These are phyloP conservation scores for Tuber borchii DNA, from an alignment of 495 filamentous ascomycete genomes.

Conservation along the genomic window DNA sequence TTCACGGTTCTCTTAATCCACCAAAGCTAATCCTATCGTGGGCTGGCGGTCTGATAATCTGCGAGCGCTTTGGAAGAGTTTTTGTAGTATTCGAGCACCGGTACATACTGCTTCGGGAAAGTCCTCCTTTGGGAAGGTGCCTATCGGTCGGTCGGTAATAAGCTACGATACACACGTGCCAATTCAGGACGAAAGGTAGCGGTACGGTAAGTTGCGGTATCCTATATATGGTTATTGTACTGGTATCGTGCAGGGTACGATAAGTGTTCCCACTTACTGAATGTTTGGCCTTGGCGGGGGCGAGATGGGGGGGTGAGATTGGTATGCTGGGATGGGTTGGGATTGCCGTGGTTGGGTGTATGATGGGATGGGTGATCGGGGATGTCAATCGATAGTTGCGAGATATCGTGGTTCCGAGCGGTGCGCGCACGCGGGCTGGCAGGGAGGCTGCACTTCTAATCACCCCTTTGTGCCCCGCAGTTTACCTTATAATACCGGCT, in stretches of 20 bases:
- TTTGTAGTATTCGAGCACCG: no score
- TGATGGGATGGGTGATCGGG: background rate
- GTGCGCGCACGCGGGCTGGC: background rate
- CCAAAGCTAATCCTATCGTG: no score
- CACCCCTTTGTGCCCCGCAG: background rate
- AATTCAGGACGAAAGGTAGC: background rate
- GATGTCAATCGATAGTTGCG: background rate
- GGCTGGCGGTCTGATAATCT: no score
- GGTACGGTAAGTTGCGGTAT: background rate
- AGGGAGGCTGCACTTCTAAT: background rate
- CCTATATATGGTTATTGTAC: background rate
- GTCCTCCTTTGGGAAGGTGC: background rate
- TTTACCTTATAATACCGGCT: background rate
- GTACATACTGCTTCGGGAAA: background rate
- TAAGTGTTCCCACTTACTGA: background rate
- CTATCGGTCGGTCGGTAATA: background rate
- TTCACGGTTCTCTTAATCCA: no score
- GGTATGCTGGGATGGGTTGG: background rate
- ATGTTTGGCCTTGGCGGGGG: background rate
- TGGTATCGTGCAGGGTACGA: background rate
- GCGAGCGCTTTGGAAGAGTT: no score
- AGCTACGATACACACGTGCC: background rate
- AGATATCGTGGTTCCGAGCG: background rate
- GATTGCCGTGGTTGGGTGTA: background rate
- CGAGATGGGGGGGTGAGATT: background rate